A percentile compares a stretch with the other conserved stretches of the same genome.
These are phyloP conservation scores for Chlamydomonas schloesseri DNA, from an alignment of 139 green algal genomes.

Conservation along the genomic window DNA sequence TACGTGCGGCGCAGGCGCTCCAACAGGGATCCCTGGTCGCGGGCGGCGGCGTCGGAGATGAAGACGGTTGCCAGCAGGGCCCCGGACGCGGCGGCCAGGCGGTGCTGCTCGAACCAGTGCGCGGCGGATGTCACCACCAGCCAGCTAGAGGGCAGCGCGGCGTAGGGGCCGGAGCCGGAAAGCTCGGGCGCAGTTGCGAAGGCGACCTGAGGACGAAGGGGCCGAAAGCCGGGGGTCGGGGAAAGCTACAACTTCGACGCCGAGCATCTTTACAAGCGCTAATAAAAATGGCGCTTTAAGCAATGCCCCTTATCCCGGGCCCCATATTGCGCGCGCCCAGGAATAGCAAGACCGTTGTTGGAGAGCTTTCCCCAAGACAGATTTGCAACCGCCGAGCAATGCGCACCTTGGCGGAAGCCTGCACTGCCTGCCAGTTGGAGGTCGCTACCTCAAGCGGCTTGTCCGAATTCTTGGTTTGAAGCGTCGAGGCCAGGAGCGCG, in stretches of 20 bases:
- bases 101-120: constrained; percentile 28
- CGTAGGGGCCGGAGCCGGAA: too few species aligned
- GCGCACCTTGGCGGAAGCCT: not conserved
- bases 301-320: too few species aligned
- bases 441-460: not conserved
- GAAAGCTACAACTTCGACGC: too few species aligned
- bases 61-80: constrained; percentile 33
- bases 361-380: too few species aligned
- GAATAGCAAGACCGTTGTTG: too few species aligned
- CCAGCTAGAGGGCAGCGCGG: not conserved
- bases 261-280: too few species aligned
- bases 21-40: not conserved
- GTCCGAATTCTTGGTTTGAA: not conserved
- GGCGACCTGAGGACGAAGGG: not conserved
- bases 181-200: not conserved
- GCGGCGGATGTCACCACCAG: constrained; percentile 3
- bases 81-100: not conserved
- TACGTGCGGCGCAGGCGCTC: constrained; percentile 20
- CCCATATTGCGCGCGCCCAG: too few species aligned
- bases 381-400: too few species aligned
- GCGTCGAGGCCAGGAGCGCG: too few species aligned
- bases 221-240: too few species aligned
- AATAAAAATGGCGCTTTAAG: too few species aligned
- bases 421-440: not conserved
- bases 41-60: constrained; percentile 16